Conservation (phyloP, 2,329 filamentous ascomycete species). For the Beauveria asiatica region DNA sequence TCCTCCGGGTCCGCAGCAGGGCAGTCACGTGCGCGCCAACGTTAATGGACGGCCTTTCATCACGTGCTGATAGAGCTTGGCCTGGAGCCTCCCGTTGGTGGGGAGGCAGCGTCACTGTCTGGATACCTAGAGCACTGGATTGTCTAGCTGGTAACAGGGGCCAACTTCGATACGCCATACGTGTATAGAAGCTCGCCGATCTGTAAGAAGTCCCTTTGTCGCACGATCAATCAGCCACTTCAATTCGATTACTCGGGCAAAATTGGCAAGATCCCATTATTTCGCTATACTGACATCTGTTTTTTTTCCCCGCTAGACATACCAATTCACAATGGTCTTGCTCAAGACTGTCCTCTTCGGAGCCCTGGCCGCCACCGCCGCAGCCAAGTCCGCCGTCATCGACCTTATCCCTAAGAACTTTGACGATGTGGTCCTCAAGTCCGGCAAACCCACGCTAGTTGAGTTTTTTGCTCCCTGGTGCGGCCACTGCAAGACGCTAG, state of each 20-base stretch:
- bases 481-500: slow-evolving; percentile 97
- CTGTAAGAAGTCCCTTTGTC: slow-evolving; percentile 3
- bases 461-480: slow-evolving; percentile 99
- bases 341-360: slow-evolving; percentile 53
- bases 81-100: not conserved
- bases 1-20: not conserved
- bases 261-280: not conserved
- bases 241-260: not conserved
- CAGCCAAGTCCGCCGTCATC: slow-evolving; percentile 73
- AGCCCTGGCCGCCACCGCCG: slow-evolving; percentile 44
- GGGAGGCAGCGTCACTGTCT: not conserved
- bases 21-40: slow-evolving; percentile 15
- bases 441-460: slow-evolving; percentile 89
- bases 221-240: not conserved
- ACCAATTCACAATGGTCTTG: slow-evolving; percentile 39
- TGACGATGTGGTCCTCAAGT: slow-evolving; percentile 79
- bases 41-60: slow-evolving; percentile 8
- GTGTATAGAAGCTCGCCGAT: slow-evolving; percentile 4
- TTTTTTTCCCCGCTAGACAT: slow-evolving; percentile 3
- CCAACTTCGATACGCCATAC: slow-evolving; percentile 8
- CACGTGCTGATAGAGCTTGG: slow-evolving; percentile 15
- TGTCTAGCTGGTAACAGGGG: not conserved
- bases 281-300: not conserved
- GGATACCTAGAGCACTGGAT: not conserved
- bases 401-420: slow-evolving; percentile 90